Evolutionary conservation across 495 filamentous ascomycete genomes (phyloP), one percentile per base, ranked within the genome.

Genomic region (Daldinia childiae): DNA sequence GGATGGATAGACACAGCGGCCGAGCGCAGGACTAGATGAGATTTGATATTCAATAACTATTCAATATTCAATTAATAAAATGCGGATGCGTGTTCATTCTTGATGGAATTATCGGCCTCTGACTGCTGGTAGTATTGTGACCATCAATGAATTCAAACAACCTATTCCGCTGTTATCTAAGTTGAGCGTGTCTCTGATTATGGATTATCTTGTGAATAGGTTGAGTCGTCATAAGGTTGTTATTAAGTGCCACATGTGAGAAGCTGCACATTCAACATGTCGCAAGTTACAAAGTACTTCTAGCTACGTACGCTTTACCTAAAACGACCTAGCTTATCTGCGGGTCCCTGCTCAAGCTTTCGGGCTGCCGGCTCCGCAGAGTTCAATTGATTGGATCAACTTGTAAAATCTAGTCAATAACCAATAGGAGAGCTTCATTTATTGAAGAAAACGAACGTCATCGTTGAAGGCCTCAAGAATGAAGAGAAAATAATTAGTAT

Each of bases 371-470:
- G 41, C 24, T 58, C 68, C 68, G 51, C 57, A 15, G 15, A 7
- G 0, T 8, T 21, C 17, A 12, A 48, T 48, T 48, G 43, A 48
- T 38, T 58, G 30, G 32, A 17, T 38, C 19, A 58, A 48, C 50
- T 11, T 59, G 9, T 7, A 50, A 11, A 17, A 63, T 24, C 52
- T 64, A 4, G 9, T 48, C 43, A 48, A 9, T 59, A 41, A 34
- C 63, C 64, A 72, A 67, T 72, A 4, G 19, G 54, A 54, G n/a
- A 66, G 62, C 58, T 71, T 34, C 27, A 41, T 58, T 24, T 43
- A 60, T 45, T 41, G 26, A 68, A 67, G 63, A 72, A 72, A 67
- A 64, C 17, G 61, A 68, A 68, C 62, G 58, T 64, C 61, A 66
- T 61, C 11, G 58, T 65, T 29, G 12, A 29, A n/a, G 39, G 48